Evolutionary conservation across 768 basidiomycete species (phyloP).

Genomic region (Cantharellus anzutake): DNA sequence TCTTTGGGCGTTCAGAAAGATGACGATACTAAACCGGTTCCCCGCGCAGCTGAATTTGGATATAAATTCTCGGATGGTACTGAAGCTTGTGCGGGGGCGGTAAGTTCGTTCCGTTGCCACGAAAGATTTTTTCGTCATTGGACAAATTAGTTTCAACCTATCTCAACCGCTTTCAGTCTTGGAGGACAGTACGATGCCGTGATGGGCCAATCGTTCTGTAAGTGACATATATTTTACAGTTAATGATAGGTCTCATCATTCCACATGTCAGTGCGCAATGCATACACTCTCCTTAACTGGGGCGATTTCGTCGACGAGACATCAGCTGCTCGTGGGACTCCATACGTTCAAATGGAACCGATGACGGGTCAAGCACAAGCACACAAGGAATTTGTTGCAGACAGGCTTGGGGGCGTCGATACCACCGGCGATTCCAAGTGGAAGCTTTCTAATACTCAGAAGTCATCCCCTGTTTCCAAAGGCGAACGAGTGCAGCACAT

Average conservation of each 20-base stretch:
- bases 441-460: neutral
- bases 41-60: slow-evolving; percentile 31
- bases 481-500: neutral
- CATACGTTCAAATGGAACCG: slow-evolving; percentile 46
- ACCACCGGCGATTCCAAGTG: slow-evolving; percentile 29
- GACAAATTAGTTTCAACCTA: slow-evolving; percentile 43
- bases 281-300: slow-evolving; percentile 40
- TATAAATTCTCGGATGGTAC: slow-evolving; percentile 29
- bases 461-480: neutral
- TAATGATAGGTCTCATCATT: neutral
- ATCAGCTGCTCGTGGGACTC: slow-evolving; percentile 24
- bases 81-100: slow-evolving; percentile 42
- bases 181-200: slow-evolving; percentile 39
- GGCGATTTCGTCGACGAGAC: slow-evolving; percentile 37
- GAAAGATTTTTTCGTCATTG: neutral
- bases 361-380: slow-evolving; percentile 34
- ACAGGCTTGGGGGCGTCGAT: slow-evolving; percentile 41
- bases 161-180: slow-evolving; percentile 36
- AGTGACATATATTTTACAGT: slow-evolving; percentile 13
- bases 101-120: slow-evolving; percentile 15
- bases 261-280: slow-evolving; percentile 35
- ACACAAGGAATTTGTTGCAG: slow-evolving; percentile 43
- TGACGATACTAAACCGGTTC: neutral
- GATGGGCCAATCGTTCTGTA: slow-evolving; percentile 55
- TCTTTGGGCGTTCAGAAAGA: neutral